Conservation (phyloP, 1,139 yeast species). For the Suhomyces taliae region DNA sequence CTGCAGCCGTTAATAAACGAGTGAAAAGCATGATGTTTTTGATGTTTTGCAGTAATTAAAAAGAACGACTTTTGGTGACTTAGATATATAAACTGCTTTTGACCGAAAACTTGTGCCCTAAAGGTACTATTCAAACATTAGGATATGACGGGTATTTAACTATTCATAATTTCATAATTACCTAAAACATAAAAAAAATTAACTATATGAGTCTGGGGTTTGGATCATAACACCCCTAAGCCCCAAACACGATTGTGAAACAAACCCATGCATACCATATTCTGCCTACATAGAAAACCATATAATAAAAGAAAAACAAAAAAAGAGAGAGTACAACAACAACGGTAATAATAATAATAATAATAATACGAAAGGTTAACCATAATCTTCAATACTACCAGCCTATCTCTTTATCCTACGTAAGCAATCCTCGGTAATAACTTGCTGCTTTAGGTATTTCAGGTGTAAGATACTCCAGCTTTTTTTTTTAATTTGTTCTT, state of each 20-base stretch:
- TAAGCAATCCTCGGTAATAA: too few relatives aligned
- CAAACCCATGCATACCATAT: background rate
- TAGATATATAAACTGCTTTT: background rate
- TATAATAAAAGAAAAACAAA: too few relatives aligned
- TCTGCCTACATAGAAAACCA: too few relatives aligned
- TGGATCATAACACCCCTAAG: background rate
- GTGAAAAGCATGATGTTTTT: conserved; percentile 10
- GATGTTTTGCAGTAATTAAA: background rate
- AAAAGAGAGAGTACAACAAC: too few relatives aligned
- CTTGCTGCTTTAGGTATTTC: too few relatives aligned
- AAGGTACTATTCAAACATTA: background rate
- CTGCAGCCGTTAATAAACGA: conserved; percentile 16
- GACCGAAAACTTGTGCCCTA: background rate
- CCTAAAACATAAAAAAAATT: background rate
- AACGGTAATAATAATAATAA: too few relatives aligned
- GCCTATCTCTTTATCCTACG: too few relatives aligned
- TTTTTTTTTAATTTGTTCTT: too few relatives aligned
- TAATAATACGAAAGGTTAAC: too few relatives aligned
- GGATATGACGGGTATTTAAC: background rate
- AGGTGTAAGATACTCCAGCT: background rate
- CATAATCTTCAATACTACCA: too few relatives aligned
- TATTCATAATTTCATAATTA: background rate
- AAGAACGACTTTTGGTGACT: background rate
- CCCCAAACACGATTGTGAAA: background rate
- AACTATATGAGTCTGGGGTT: background rate